Base-by-base conservation (phyloP, 2,329 filamentous ascomycete genomes). In the Leptosphaerulina australis region DNA sequence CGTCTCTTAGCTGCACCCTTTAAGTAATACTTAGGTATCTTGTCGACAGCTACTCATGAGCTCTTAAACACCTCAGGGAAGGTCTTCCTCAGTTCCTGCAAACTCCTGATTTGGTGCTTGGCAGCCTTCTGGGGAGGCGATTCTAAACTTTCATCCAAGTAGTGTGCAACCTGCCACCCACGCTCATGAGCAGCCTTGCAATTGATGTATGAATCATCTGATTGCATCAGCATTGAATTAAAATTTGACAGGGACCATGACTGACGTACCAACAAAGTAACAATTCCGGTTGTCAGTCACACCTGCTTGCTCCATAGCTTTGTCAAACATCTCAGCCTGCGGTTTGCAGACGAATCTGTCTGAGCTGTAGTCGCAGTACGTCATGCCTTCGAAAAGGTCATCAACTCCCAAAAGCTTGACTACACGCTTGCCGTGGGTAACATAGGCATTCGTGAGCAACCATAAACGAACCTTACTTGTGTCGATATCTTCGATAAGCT, bases 371-470 rank as follows among this genome's bases (percentile, higher is more conserved):
- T 99, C 90, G 69, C 95, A 99, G 72, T 85, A 99, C 0, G 94
- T 99, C 54, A 97, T 84, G 6, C 94, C 94, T 56, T 97, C 93
- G 68, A 99, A 99, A 20, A 93, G 76, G 69, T 96, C 90, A 1
- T 95, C 91, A 18, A 99, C 79, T 2, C 83, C 86, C 2, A 99
- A 79, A 15, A 99, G 77, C 53, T 81, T 85, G 10, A 97, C 85
- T 0, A 99, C 94, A 31, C 91, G 79, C 66, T 84, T 86, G 24
- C 85, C 94, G 67, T 99, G 94, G 25, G 81, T 97, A 58, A 95
- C 79, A 66, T 99, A 97, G 17, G 95, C 94, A 68, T 99, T 99
- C 2, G 95, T 99, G 65, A 99, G 88, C 2, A 99, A 84, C 94
- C 95, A 99, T 22, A 91, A 78, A 57, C 85, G 91, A 57, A 97